A percentile compares a stretch with the other conserved stretches of the same genome.
Conservation (phyloP, 495 filamentous ascomycete genomes). For the Monascus purpureus region DNA sequence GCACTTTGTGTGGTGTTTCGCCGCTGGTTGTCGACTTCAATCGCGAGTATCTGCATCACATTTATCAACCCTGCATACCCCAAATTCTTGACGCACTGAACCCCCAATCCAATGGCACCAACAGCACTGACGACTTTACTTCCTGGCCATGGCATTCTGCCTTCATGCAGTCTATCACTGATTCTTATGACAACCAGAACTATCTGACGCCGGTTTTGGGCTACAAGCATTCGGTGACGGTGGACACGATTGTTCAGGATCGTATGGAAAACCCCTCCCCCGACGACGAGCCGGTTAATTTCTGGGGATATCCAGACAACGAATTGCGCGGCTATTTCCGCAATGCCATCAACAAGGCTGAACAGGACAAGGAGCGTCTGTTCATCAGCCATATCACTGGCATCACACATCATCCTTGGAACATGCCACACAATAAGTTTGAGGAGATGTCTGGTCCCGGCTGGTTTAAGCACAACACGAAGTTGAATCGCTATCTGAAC, state of each 20-base stretch:
- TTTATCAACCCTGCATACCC: conserved; percentile 30
- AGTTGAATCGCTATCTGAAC: conserved; percentile 25
- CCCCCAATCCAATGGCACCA: conserved; percentile 11
- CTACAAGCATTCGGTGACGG: conserved; percentile 16
- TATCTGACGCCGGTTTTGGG: conserved; percentile 17
- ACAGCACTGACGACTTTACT: conserved; percentile 8
- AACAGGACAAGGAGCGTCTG: conserved; percentile 20
- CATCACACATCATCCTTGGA: conserved; percentile 28
- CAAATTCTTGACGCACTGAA: conserved; percentile 22
- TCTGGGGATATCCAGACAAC: conserved; percentile 29
- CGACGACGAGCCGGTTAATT: conserved; percentile 18
- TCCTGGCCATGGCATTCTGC: conserved; percentile 23
- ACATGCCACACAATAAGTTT: conserved; percentile 18
- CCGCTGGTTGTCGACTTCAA: conserved; percentile 30
- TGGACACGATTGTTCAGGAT: conserved; percentile 17
- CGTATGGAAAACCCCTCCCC: conserved; percentile 8
- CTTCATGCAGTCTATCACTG: conserved; percentile 26
- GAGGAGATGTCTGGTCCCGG: conserved; percentile 14
- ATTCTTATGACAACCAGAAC: conserved; percentile 20
- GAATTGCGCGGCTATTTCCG: conserved; percentile 22
- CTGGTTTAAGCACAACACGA: conserved; percentile 6
- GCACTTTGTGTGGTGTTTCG: conserved; percentile 23
- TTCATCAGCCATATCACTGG: conserved; percentile 30
- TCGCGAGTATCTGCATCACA: conserved; percentile 20
- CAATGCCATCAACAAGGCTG: conserved; percentile 18